Evolutionary conservation across 306 rosid genomes (phyloP).

Genomic region (Elaeagnus macrophylla): DNA sequence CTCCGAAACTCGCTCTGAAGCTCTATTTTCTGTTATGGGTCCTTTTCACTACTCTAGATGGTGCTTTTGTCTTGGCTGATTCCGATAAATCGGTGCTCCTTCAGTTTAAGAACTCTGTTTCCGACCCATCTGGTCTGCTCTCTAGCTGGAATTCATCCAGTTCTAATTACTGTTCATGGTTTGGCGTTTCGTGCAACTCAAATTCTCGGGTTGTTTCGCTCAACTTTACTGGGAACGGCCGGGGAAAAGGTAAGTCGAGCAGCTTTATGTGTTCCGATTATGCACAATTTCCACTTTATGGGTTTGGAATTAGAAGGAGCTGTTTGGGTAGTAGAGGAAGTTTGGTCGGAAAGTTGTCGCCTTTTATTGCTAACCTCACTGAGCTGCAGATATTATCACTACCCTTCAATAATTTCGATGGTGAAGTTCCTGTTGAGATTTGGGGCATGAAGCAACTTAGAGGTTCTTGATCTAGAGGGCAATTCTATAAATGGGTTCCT

Average conservation of each 20-base stretch:
- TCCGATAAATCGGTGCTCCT: conserved; percentile 70
- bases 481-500: conserved; percentile 50
- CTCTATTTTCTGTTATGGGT: conserved; percentile 18
- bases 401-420: conserved; percentile 57
- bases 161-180: conserved; percentile 48
- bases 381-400: conserved; percentile 69
- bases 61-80: conserved; percentile 21
- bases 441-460: conserved; percentile 63
- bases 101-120: conserved; percentile 47
- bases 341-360: conserved; percentile 46
- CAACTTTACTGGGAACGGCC: conserved; percentile 62
- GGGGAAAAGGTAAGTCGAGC: conserved; percentile 16
- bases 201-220: conserved; percentile 51
- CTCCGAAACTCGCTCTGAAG: conserved; percentile 12
- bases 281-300: conserved; percentile 56
- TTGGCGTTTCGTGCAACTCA: conserved; percentile 58
- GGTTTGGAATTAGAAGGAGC: conserved; percentile 30
- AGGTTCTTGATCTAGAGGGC: conserved; percentile 84
- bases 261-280: conserved; percentile 34
- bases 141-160: conserved; percentile 34
- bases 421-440: conserved; percentile 47
- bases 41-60: conserved; percentile 4
- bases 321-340: conserved; percentile 25
- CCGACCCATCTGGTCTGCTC: conserved; percentile 56
- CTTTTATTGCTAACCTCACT: conserved; percentile 41